phyloP scores from a whole-genome alignment of 176 grass and related monocot species.

The Triticum timopheevii region DNA sequence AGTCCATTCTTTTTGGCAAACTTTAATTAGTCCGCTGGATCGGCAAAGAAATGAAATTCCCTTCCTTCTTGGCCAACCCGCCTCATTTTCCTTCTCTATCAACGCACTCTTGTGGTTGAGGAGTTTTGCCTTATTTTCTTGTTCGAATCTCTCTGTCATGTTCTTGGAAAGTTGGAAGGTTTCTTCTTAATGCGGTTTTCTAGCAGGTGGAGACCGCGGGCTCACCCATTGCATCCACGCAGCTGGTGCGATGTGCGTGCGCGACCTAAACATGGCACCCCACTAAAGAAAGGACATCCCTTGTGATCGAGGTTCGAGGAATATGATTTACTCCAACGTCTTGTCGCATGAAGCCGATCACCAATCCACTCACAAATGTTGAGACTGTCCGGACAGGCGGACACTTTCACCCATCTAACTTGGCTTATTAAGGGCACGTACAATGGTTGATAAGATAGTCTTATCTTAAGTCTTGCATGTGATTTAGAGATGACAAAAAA shows the following conservation, averaged over 20 bases:
- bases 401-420: too few species aligned
- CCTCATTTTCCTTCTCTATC: background rate
- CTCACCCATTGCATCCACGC: constrained; percentile 23
- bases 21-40: background rate
- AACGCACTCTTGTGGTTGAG: too few species aligned
- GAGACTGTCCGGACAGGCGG: too few species aligned
- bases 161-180: background rate
- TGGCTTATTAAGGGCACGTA: too few species aligned
- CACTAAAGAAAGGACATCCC: background rate
- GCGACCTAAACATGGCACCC: constrained; percentile 1
- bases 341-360: constrained; percentile 7
- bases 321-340: constrained; percentile 14
- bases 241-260: background rate
- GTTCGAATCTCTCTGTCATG: background rate
- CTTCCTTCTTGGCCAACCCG: background rate
- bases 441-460: too few species aligned
- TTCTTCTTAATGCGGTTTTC: background rate
- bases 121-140: background rate
- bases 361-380: too few species aligned
- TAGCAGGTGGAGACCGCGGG: background rate
- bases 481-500: too few species aligned
- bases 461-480: too few species aligned
- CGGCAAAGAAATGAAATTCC: background rate
- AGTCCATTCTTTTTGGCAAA: too few species aligned
- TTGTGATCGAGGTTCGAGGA: background rate